phyloP scores from a whole-genome alignment of 2,329 filamentous ascomycete genomes.

The Hysterium pulicare region DNA sequence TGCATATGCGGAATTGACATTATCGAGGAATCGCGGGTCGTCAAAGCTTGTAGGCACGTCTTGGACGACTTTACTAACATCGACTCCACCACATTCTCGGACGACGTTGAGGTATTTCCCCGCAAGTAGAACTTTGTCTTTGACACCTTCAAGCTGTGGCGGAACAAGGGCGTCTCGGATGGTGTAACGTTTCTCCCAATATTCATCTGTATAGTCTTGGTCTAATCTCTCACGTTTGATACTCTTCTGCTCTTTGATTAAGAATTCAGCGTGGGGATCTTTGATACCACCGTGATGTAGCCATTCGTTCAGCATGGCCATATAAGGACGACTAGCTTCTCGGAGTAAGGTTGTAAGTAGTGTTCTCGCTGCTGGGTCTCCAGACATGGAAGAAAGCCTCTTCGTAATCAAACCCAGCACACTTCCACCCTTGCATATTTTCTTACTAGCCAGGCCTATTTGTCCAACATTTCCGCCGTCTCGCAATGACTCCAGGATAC shows the following conservation, averaged over 20 bases:
- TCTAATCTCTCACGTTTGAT: constrained; percentile 88
- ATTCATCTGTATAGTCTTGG: constrained; percentile 97
- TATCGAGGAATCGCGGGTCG: constrained; percentile 86
- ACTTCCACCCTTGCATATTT: constrained; percentile 93
- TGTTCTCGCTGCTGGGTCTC: constrained; percentile 81
- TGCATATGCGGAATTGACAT: constrained; percentile 91
- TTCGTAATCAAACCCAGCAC: constrained; percentile 86
- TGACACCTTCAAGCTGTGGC: constrained; percentile 84
- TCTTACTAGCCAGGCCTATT: constrained; percentile 78
- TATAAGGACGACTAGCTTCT: constrained; percentile 90
- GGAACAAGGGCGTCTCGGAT: constrained; percentile 88
- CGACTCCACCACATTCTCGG: constrained; percentile 91
- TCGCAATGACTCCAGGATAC: constrained; percentile 84
- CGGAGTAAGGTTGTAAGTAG: constrained; percentile 78
- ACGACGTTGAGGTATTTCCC: constrained; percentile 99
- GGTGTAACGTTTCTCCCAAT: constrained; percentile 97
- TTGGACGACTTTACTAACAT: constrained; percentile 81
- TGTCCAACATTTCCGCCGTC: constrained; percentile 80
- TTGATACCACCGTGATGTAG: constrained; percentile 92
- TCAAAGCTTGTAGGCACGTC: constrained; percentile 93
- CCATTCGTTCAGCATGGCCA: constrained; percentile 99
- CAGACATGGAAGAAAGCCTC: constrained; percentile 83
- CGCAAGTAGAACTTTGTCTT: constrained; percentile 90
- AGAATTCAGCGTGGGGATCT: constrained; percentile 88
- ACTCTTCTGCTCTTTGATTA: constrained; percentile 94